Evolutionary conservation across 2,329 filamentous ascomycete genomes (phyloP), one percentile per base, ranked within the genome.

Genomic region (Iodosphaeria phyllophila): DNA sequence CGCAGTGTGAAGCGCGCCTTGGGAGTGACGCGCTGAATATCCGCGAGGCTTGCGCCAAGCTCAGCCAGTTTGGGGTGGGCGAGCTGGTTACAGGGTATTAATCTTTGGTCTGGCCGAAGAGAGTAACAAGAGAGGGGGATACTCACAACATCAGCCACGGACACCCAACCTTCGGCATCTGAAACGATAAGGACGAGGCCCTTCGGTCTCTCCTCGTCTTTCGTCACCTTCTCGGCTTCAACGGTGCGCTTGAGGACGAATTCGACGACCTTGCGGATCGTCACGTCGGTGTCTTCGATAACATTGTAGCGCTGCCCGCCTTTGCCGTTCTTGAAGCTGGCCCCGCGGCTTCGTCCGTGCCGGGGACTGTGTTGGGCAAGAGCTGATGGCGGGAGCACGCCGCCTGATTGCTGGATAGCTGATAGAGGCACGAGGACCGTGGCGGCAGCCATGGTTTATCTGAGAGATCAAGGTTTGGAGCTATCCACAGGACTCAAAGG

Each of bases 201-300:
- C n/a, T n/a, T n/a, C n/a, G n/a, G n/a, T n/a, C n/a, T n/a, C 22
- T 41, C 35, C 5, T 46, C 40, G 4, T 39, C 36, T 4, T 39
- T 40, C 5, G 43, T 37, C 23, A 47, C 40, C 24, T 52, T 46
- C 13, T 44, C 40, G 23, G 41, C 43, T 30, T 43, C 35, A 16
- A 49, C 40, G 11, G 46, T 48, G 18, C 51, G 43, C 40, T 54
- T 55, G 25, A 57, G 34, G 15, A 54, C 44, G 31, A 51, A 54
- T 25, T 41, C 40, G 15, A 57, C 34, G 13, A 52, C 52, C 39
- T 55, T 55, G 32, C 46, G 42, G 24, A 56, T 40, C 28, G 43
- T 41, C 6, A 39, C 39, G 25, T 56, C 51, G 22, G 48, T 41
- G 24, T 55, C 50, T 28, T 54, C 51, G 9, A 51, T 41, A 15